Evolutionary conservation across 2,329 filamentous ascomycete species (phyloP).

Genomic region (Venturia effusa): DNA sequence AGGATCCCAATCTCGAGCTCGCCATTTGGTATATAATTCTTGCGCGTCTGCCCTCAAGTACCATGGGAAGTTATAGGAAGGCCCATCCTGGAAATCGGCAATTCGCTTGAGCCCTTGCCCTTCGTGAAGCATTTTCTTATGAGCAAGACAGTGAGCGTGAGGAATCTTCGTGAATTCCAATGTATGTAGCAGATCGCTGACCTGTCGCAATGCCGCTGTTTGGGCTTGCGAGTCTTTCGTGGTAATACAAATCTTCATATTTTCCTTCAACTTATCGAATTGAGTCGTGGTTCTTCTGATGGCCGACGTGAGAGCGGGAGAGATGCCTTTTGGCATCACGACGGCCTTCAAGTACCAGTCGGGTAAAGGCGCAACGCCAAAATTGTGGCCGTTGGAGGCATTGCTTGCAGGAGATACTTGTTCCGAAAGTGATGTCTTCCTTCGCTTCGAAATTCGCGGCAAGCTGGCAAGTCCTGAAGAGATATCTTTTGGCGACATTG

Average conservation of each 20-base stretch:
- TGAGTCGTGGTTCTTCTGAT: not conserved
- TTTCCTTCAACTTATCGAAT: not conserved
- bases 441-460: not conserved
- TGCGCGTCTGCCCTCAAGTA: constrained; percentile 38
- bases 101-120: constrained; percentile 1
- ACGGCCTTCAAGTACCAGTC: constrained; percentile 3
- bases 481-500: not conserved
- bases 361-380: not conserved
- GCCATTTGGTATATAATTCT: constrained; percentile 38
- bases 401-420: not conserved
- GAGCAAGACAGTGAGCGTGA: not conserved
- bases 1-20: constrained; percentile 28
- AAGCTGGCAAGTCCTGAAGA: not conserved
- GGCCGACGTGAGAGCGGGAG: not conserved
- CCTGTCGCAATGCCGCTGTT: not conserved
- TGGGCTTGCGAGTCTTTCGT: not conserved
- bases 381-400: not conserved
- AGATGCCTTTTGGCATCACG: not conserved
- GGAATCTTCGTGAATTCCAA: constrained; percentile 1
- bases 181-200: not conserved
- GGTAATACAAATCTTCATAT: not conserved
- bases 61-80: constrained; percentile 20
- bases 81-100: not conserved
- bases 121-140: not conserved
- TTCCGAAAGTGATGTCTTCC: not conserved